phyloP scores from a whole-genome alignment of 768 basidiomycete genomes.

The Mycena venus region DNA sequence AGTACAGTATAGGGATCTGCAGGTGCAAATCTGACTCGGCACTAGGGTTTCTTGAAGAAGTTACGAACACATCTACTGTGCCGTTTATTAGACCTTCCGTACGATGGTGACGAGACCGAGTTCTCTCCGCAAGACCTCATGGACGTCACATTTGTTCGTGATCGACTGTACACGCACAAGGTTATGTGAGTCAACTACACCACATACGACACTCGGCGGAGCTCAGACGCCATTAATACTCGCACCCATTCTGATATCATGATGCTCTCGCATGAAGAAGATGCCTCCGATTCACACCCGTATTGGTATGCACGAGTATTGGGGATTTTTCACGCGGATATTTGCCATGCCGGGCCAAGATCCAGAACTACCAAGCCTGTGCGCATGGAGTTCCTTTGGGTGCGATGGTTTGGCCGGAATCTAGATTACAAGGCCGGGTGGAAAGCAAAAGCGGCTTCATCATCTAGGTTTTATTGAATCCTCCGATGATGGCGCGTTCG shows the following conservation, averaged over 20 bases:
- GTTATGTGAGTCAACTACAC: background rate
- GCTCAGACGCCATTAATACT: background rate
- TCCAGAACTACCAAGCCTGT: background rate
- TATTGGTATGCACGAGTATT: constrained; percentile 49
- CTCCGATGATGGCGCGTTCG: background rate
- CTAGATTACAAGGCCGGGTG: background rate
- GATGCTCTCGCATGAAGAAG: background rate
- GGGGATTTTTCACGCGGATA: constrained; percentile 46
- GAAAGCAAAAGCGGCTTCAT: background rate
- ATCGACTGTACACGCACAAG: background rate
- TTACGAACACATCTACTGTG: background rate
- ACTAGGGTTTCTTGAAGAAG: background rate
- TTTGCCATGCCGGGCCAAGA: constrained; percentile 21
- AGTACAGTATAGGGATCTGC: background rate
- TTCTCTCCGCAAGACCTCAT: background rate
- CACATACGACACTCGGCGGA: background rate
- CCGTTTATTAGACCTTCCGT: background rate
- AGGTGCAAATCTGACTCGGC: background rate
- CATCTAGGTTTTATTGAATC: background rate
- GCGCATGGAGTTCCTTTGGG: constrained; percentile 5
- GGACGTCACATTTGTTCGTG: background rate
- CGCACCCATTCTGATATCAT: background rate
- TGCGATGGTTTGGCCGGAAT: background rate
- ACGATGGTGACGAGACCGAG: background rate
- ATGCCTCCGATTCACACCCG: constrained; percentile 36